A percentile compares a stretch with the other conserved stretches of the same genome.
phyloP scores from a whole-genome alignment of 2,329 filamentous ascomycete species.

The Aaosphaeria arxii region DNA sequence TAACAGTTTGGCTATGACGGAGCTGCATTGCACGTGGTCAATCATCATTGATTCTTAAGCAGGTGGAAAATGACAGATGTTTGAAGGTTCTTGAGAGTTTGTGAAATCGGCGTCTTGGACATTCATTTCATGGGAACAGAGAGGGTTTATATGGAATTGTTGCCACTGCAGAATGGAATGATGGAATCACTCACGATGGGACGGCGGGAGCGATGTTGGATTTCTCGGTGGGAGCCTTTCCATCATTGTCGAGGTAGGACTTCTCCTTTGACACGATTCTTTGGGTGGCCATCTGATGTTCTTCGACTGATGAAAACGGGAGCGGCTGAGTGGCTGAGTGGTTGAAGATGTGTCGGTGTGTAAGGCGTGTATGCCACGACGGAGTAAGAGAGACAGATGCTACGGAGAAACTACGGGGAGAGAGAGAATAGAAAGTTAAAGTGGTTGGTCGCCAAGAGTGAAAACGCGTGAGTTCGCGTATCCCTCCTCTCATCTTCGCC shows the following conservation, averaged over 20 bases:
- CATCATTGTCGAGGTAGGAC: constrained; percentile 52
- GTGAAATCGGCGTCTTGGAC: too few relatives aligned
- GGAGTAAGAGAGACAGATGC: too few relatives aligned
- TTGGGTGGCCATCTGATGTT: constrained; percentile 62
- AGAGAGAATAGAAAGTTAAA: too few relatives aligned
- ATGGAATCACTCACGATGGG: constrained; percentile 61
- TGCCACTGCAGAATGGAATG: background rate
- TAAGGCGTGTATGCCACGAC: too few relatives aligned
- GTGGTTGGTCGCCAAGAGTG: too few relatives aligned
- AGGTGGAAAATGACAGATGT: background rate
- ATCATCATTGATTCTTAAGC: background rate
- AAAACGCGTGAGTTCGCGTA: too few relatives aligned
- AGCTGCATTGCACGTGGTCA: constrained; percentile 43
- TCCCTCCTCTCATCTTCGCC: too few relatives aligned
- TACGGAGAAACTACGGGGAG: too few relatives aligned
- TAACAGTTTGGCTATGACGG: constrained; percentile 86
- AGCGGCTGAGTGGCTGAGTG: background rate
- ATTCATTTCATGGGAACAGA: too few relatives aligned
- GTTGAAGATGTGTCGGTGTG: background rate
- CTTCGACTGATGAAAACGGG: too few relatives aligned
- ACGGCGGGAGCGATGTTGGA: constrained; percentile 81
- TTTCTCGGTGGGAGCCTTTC: constrained; percentile 41
- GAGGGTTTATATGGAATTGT: background rate
- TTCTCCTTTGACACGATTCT: constrained; percentile 65
- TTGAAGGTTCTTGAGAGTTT: background rate